phyloP scores from a whole-genome alignment of 768 basidiomycete species.

The Suillus hirtellus region DNA sequence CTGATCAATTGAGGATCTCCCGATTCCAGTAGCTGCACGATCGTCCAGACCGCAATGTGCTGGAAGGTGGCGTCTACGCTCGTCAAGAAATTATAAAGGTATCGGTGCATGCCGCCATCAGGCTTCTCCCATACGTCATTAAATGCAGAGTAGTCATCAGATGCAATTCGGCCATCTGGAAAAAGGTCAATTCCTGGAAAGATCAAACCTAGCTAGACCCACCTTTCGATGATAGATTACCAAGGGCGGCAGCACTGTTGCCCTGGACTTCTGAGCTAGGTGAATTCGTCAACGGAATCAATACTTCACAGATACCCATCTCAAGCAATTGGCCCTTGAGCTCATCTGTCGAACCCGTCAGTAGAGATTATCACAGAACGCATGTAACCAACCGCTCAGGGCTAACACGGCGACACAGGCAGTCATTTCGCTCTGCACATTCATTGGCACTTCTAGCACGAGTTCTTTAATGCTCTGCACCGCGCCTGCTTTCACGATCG shows the following conservation, averaged over 20 bases:
- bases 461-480: slow-evolving; percentile 96
- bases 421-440: slow-evolving; percentile 99
- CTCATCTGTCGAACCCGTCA: slow-evolving; percentile 62
- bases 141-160: slow-evolving; percentile 94
- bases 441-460: slow-evolving; percentile 91
- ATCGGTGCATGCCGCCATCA: slow-evolving; percentile 94
- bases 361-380: background rate
- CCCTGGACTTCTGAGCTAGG: slow-evolving; percentile 97
- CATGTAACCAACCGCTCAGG: slow-evolving; percentile 72
- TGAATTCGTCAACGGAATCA: slow-evolving; percentile 96
- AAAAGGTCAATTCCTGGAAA: slow-evolving; percentile 2
- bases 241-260: slow-evolving; percentile 96
- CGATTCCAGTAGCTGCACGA: slow-evolving; percentile 96
- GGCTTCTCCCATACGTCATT: slow-evolving; percentile 98
- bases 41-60: slow-evolving; percentile 99
- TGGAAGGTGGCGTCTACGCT: slow-evolving; percentile 97
- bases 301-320: slow-evolving; percentile 97
- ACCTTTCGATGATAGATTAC: slow-evolving; percentile 98
- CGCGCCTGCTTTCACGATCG: slow-evolving; percentile 97
- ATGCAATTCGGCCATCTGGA: slow-evolving; percentile 68
- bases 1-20: slow-evolving; percentile 88
- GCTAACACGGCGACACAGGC: slow-evolving; percentile 97
- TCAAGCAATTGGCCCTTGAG: slow-evolving; percentile 95
- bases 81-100: slow-evolving; percentile 90
- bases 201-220: slow-evolving; percentile 17